Conservation (phyloP, 208 protist genomes). For the Herpetomonas muscarum region DNA sequence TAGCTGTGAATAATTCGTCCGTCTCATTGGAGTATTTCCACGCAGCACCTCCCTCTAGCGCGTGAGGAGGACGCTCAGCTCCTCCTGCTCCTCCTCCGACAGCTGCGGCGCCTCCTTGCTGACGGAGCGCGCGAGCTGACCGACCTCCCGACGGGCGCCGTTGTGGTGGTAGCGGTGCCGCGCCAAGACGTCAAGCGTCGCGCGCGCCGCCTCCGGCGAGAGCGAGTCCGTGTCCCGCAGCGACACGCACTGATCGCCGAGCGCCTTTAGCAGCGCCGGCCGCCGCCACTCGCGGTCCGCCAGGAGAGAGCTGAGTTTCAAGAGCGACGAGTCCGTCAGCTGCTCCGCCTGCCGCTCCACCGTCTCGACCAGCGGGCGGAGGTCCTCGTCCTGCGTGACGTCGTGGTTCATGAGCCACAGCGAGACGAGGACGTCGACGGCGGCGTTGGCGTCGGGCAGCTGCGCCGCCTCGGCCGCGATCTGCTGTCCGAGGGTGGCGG, state of each 20-base stretch:
- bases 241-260: conserved; percentile 41
- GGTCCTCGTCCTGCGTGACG: conserved; percentile 15
- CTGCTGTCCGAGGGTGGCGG: conserved; percentile 15
- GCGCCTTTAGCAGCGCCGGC: conserved; percentile 32
- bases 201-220: conserved; percentile 30
- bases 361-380: conserved; percentile 22
- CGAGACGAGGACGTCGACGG: conserved; percentile 46
- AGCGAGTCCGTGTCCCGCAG: conserved; percentile 33
- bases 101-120: conserved; percentile 65
- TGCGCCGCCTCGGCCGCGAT: conserved; percentile 25
- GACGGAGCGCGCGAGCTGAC: conserved; percentile 54
- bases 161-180: conserved; percentile 43
- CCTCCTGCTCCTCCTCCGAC: conserved; percentile 58
- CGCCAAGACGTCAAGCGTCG: conserved; percentile 61
- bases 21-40: too few species aligned
- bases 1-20: too few species aligned
- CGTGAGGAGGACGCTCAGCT: conserved; percentile 42
- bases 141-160: conserved; percentile 42
- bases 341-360: conserved; percentile 32
- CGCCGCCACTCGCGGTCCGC: conserved; percentile 43
- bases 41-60: conserved; percentile 13
- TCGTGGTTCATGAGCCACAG: conserved; percentile 61
- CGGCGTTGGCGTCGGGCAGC: conserved; percentile 40
- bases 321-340: conserved; percentile 32
- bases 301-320: conserved; percentile 62